A percentile compares a stretch with the other conserved stretches of the same genome.
These are phyloP conservation scores for Farysia itapuensis DNA, from an alignment of 1,284 basidiomycete species.

Conservation along the genomic window DNA sequence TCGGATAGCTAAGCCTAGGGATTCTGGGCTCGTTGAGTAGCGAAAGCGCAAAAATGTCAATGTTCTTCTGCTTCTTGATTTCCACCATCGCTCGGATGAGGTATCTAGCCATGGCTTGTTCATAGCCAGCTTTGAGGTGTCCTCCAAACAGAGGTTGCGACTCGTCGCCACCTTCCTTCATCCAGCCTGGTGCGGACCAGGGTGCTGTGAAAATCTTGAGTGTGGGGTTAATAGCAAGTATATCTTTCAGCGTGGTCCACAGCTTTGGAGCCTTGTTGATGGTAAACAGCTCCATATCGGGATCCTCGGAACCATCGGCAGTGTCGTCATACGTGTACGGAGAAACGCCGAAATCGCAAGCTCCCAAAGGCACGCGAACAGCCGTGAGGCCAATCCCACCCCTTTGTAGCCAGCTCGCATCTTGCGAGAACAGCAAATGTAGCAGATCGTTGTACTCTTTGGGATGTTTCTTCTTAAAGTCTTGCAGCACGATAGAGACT, in stretches of 20 bases:
- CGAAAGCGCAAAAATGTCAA: conserved; percentile 14
- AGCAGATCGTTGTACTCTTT: conserved; percentile 40
- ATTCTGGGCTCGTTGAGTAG: conserved; percentile 41
- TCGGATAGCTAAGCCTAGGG: conserved; percentile 20
- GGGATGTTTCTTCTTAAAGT: conserved; percentile 26
- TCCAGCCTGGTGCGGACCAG: conserved; percentile 47
- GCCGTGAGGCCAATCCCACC: conserved; percentile 37
- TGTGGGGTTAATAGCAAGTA: conserved; percentile 16
- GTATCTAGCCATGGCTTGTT: conserved; percentile 34
- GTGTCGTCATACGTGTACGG: conserved; percentile 48
- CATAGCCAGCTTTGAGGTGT: conserved; percentile 20
- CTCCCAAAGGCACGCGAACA: conserved; percentile 40
- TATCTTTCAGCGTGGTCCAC: conserved; percentile 31
- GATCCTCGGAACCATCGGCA: conserved; percentile 28
- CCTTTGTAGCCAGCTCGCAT: conserved; percentile 11
- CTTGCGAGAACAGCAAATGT: conserved; percentile 35
- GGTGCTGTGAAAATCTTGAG: conserved; percentile 30
- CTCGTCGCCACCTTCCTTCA: conserved; percentile 30
- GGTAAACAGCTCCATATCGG: conserved; percentile 24
- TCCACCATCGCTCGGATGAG: conserved; percentile 18
- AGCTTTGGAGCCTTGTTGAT: conserved; percentile 44
- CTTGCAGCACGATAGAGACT: conserved; percentile 40
- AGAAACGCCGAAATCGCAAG: conserved; percentile 30
- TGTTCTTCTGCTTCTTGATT: conserved; percentile 21
- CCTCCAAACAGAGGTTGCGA: conserved; percentile 33